Conservation (phyloP, 768 basidiomycete species). For the Boletus vinaceobasis region DNA sequence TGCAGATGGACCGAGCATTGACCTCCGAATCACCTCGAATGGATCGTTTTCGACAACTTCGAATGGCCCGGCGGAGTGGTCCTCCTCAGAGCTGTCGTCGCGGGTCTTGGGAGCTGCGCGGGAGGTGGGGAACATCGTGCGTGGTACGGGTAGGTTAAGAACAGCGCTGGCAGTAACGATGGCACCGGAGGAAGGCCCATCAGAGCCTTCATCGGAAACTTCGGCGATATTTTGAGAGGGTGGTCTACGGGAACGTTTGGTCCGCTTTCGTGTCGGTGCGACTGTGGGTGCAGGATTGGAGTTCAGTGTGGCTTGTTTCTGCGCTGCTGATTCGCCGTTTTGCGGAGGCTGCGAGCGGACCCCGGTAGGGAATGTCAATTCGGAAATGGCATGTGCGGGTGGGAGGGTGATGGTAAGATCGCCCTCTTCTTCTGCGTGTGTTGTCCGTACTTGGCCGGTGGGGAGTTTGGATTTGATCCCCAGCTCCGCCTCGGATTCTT, state of each 20-base stretch:
- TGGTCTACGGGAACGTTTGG: constrained; percentile 12
- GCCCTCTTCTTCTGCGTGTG: neutral
- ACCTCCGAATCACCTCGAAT: constrained; percentile 17
- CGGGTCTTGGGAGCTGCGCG: neutral
- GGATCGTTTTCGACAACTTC: constrained; percentile 26
- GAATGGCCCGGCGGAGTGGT: constrained; percentile 10
- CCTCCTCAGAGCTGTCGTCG: constrained; percentile 22
- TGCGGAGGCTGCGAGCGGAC: constrained; percentile 5
- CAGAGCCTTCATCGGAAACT: constrained; percentile 20
- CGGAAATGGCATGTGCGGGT: constrained; percentile 28
- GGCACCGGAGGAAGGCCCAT: neutral
- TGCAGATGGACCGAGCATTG: neutral
- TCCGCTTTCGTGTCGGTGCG: constrained; percentile 1
- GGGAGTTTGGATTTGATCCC: neutral
- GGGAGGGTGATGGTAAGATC: constrained; percentile 22
- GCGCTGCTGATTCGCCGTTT: neutral
- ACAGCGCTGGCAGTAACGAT: neutral
- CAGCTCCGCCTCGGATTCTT: neutral
- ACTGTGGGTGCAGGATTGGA: neutral
- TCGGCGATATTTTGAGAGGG: constrained; percentile 27
- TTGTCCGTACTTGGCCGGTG: neutral
- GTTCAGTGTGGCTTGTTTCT: neutral
- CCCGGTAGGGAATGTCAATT: constrained; percentile 24
- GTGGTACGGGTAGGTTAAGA: neutral
- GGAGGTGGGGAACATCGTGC: neutral